phyloP scores from a whole-genome alignment of 2,329 filamentous ascomycete species.

The Periglandula ipomoeae region DNA sequence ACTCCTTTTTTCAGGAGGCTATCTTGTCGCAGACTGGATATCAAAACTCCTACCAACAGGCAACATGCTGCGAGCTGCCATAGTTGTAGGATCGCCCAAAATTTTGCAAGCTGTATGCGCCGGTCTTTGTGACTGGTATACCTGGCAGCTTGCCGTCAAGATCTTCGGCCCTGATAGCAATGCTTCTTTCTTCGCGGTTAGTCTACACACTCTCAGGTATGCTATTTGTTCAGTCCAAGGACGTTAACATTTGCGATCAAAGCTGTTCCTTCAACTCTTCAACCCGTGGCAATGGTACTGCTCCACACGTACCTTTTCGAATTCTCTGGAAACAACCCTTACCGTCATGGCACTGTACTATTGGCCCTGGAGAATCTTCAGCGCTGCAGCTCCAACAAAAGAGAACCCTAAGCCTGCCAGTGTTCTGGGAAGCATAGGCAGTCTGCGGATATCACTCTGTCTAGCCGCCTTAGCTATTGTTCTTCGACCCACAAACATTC shows the following conservation, averaged over 20 bases:
- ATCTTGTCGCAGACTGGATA: constrained; percentile 51
- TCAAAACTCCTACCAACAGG: constrained; percentile 45
- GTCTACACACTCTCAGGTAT: neutral
- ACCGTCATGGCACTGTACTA: constrained; percentile 69
- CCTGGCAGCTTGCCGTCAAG: constrained; percentile 69
- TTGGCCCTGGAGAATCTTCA: constrained; percentile 77
- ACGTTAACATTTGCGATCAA: neutral
- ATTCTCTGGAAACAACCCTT: constrained; percentile 83
- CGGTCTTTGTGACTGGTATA: constrained; percentile 73
- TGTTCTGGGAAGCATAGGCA: constrained; percentile 17
- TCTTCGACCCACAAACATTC: constrained; percentile 77
- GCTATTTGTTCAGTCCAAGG: neutral
- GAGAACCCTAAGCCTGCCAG: constrained; percentile 26
- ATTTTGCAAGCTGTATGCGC: constrained; percentile 69
- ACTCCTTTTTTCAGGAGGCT: constrained; percentile 70
- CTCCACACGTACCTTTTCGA: constrained; percentile 87
- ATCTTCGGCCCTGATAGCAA: constrained; percentile 60
- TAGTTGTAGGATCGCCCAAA: constrained; percentile 66
- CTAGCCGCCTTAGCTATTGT: constrained; percentile 77
- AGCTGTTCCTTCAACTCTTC: constrained; percentile 28
- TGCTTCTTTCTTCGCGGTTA: constrained; percentile 61
- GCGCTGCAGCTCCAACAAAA: constrained; percentile 29
- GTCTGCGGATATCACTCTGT: constrained; percentile 51
- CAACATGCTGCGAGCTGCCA: constrained; percentile 47
- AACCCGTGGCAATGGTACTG: constrained; percentile 90